Base-by-base conservation (phyloP, 305 asterid species). In the Solanum chacoense region DNA sequence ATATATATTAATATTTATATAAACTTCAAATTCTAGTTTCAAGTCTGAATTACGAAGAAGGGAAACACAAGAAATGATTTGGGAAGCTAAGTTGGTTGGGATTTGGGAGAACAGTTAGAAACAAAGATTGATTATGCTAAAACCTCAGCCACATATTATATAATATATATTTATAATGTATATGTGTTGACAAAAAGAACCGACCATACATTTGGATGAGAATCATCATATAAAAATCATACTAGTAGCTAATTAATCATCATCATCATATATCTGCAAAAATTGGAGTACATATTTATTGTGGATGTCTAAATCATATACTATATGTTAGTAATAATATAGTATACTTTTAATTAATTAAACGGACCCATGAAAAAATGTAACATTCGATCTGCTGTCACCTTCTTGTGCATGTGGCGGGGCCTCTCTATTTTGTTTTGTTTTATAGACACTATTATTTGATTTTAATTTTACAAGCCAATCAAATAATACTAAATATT, bases 371-470 rank as follows among this genome's bases (percentile, higher is more conserved):
- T 50, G 71, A 67, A 50, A 31, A 31, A 31, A 83, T 50, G 73
- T 77, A 31, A 42, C 86, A 81, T 81, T 77, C 83, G 81, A 76
- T 80, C 86, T 81, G 26, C 86, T 81, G 71, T 81, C 86, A 81
- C 69, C 86, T 81, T 83, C 74, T 55, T 83, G 26, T 50, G 73
- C 87, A 83, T 83, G 74, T 83, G 87, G 74, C 87, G 45, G 87
- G 87, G 45, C 87, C 87, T 50, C 71, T 31, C 7, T 20, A 83
- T 31, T 50, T 81, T 50, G 4, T 50, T 83, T 83, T 83, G 87
- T 83, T 50, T 83, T 6, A n/a, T 29, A 29, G 31, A 38, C 73
- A 50, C 0, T 50, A 50, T 83, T 73, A 50, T 83, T 80, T 80
- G 69, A 45, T 45, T 50, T 31, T 28, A 5, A 69, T 74, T 22